Conservation (phyloP, 2,329 filamentous ascomycete species). For the Aspergillus brasiliensis region DNA sequence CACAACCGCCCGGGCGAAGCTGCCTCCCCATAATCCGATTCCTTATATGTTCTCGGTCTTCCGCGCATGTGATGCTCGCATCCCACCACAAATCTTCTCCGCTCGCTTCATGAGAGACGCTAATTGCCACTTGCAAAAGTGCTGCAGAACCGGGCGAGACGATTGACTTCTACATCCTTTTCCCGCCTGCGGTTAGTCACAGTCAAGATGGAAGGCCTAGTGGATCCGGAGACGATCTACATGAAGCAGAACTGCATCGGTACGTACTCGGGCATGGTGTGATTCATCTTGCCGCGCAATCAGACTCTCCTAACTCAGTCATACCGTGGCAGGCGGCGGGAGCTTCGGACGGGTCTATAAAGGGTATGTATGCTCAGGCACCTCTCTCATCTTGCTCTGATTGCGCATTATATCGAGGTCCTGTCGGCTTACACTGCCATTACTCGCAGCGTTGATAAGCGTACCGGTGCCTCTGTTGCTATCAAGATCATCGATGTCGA, state of each 20-base stretch:
- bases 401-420: neutral
- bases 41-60: neutral
- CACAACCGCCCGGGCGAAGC: neutral
- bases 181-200: constrained; percentile 7
- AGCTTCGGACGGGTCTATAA: constrained; percentile 99
- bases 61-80: neutral
- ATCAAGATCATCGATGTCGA: constrained; percentile 99
- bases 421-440: constrained; percentile 7
- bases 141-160: constrained; percentile 2
- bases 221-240: constrained; percentile 89
- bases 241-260: constrained; percentile 90
- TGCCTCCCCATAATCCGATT: neutral
- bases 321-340: constrained; percentile 70
- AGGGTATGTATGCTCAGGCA: constrained; percentile 60
- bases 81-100: neutral
- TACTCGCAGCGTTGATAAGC: constrained; percentile 75
- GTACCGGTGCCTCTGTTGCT: constrained; percentile 88
- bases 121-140: neutral
- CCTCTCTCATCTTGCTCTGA: constrained; percentile 3
- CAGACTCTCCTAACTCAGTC: constrained; percentile 17
- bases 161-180: neutral
- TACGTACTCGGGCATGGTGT: constrained; percentile 44
- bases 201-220: constrained; percentile 51
- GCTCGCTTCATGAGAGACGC: neutral
- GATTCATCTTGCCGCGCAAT: neutral